Conservation (phyloP, 306 rosid genomes). For the Urtica urens region DNA sequence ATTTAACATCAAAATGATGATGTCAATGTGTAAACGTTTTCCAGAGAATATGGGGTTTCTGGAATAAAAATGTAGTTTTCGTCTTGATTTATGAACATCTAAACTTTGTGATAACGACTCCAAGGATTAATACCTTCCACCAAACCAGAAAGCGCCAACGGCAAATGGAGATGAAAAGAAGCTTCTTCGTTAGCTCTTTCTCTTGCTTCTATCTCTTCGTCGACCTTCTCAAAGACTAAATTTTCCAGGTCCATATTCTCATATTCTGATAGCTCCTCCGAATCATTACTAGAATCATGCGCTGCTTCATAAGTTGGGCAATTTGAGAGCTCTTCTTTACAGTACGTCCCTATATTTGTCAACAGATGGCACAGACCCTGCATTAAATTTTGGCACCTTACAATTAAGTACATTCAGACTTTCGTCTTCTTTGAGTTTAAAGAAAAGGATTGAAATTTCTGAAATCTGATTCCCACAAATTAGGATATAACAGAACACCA, state of each 20-base stretch:
- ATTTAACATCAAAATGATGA: no score
- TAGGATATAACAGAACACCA: no score
- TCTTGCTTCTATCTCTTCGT: conserved; percentile 81
- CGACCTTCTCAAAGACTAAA: conserved; percentile 71
- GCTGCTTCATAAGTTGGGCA: conserved; percentile 51
- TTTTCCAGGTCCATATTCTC: conserved; percentile 94
- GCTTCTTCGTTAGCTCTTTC: conserved; percentile 53
- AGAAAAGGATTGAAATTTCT: no score
- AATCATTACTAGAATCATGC: conserved; percentile 53
- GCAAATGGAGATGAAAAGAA: conserved; percentile 75
- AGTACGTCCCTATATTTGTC: conserved; percentile 59
- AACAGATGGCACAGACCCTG: conserved; percentile 86
- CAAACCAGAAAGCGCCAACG: conserved; percentile 58
- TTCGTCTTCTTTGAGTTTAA: background rate
- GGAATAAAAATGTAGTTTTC: no score
- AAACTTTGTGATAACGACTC: no score
- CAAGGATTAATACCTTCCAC: conserved; percentile 56
- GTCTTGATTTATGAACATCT: no score
- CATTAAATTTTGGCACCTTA: conserved; percentile 22
- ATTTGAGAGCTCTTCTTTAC: conserved; percentile 58
- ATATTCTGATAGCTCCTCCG: conserved; percentile 60
- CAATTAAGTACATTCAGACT: background rate
- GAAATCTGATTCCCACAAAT: no score
- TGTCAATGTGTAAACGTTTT: no score
- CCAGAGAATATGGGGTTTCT: no score